A percentile compares a stretch with the other conserved stretches of the same genome.
Evolutionary conservation across 179 eudicot species (phyloP).

Genomic region (Heliamphora ciliata): DNA sequence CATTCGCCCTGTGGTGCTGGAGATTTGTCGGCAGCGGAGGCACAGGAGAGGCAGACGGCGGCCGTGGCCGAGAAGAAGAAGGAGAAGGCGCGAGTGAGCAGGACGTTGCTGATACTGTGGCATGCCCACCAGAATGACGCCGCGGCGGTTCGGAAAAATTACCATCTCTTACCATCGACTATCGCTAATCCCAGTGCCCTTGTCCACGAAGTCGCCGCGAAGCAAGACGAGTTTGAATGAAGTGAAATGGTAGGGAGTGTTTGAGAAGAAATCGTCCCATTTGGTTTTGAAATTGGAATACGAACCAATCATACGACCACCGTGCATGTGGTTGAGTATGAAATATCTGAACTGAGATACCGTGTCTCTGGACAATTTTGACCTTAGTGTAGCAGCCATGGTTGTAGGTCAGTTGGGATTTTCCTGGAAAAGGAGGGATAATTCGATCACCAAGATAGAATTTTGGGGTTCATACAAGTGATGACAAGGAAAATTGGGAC

Average conservation of each 20-base stretch:
- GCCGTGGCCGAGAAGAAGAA: too few relatives aligned
- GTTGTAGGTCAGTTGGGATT: background rate
- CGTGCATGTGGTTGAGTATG: slow-evolving; percentile 48
- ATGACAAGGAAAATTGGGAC: slow-evolving; percentile 29
- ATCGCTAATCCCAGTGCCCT: too few relatives aligned
- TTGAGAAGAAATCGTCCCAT: slow-evolving; percentile 33
- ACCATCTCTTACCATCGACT: too few relatives aligned
- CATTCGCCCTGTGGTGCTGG: too few relatives aligned
- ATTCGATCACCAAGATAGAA: background rate
- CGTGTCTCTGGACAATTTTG: slow-evolving; percentile 61
- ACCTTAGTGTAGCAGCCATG: slow-evolving; percentile 84
- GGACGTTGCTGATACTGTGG: background rate
- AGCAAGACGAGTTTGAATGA: slow-evolving; percentile 52
- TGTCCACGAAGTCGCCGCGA: slow-evolving; percentile 30
- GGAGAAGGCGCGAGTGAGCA: background rate
- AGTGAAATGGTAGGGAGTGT: slow-evolving; percentile 36
- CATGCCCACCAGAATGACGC: too few relatives aligned
- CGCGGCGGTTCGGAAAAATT: too few relatives aligned
- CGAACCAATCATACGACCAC: slow-evolving; percentile 42
- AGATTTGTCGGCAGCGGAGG: too few relatives aligned
- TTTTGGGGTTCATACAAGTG: slow-evolving; percentile 3
- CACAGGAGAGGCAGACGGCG: too few relatives aligned
- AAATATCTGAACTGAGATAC: slow-evolving; percentile 63
- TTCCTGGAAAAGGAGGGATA: background rate
- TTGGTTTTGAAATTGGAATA: slow-evolving; percentile 31